A percentile compares a stretch with the other conserved stretches of the same genome.
Conservation (phyloP, 225 moss, liverwort and hornwort species). For the Physcomitrellopsis africana region DNA sequence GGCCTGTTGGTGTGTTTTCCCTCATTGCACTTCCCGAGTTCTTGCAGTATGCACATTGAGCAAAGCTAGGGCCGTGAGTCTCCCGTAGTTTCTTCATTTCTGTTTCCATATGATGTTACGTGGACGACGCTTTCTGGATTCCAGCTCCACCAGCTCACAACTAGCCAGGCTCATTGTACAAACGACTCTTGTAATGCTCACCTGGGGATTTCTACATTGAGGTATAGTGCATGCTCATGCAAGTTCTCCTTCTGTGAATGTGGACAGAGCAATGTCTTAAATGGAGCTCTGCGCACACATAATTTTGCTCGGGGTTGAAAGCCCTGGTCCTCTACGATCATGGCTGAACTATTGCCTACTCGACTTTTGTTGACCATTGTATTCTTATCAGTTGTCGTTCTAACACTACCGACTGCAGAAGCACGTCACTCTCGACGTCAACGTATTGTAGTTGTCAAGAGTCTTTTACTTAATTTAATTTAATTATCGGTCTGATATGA, state of each 20-base stretch:
- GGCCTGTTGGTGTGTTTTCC: not conserved
- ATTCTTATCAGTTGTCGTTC: not conserved
- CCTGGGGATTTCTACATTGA: slow-evolving; percentile 33
- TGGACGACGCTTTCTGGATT: slow-evolving; percentile 24
- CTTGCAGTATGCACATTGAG: slow-evolving; percentile 14
- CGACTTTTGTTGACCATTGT: slow-evolving; percentile 12
- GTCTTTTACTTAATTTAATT: no score
- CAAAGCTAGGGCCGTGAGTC: slow-evolving; percentile 19
- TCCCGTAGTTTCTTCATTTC: slow-evolving; percentile 12
- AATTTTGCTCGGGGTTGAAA: slow-evolving; percentile 19
- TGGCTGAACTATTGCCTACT: slow-evolving; percentile 15
- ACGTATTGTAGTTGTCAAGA: not conserved
- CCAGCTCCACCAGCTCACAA: slow-evolving; percentile 18
- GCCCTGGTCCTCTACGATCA: slow-evolving; percentile 15
- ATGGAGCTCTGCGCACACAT: not conserved
- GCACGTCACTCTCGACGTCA: slow-evolving; percentile 2
- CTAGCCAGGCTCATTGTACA: slow-evolving; percentile 34
- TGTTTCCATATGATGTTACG: slow-evolving; percentile 10
- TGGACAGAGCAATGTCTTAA: slow-evolving; percentile 20
- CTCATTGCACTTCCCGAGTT: slow-evolving; percentile 3
- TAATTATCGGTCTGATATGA: not conserved
- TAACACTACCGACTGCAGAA: not conserved
- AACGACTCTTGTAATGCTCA: slow-evolving; percentile 19
- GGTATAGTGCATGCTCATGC: slow-evolving; percentile 34
- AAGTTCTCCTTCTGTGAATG: slow-evolving; percentile 23